phyloP scores from a whole-genome alignment of 169 alveolate species.

The Neospora caninum region DNA sequence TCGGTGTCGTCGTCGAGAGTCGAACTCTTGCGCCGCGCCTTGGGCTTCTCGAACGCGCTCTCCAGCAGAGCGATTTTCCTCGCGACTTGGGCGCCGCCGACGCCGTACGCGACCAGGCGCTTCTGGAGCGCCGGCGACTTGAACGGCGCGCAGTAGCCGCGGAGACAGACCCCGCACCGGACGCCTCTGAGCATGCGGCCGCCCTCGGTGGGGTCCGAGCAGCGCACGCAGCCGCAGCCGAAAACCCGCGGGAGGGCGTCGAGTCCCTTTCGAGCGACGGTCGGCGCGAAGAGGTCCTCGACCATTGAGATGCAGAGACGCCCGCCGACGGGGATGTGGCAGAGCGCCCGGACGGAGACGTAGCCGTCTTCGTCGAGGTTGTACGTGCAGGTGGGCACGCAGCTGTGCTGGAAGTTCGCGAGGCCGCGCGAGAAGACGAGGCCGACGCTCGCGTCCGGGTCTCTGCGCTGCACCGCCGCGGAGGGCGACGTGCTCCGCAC shows the following conservation, averaged over 20 bases:
- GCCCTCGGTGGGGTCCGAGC: conserved; percentile 80
- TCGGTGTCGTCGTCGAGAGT: not conserved
- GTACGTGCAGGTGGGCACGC: conserved; percentile 83
- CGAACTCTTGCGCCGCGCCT: not conserved
- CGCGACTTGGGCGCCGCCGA: conserved; percentile 40
- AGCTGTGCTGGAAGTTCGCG: conserved; percentile 82
- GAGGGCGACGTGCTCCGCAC: conserved; percentile 78
- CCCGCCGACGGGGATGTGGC: conserved; percentile 83
- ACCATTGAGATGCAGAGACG: conserved; percentile 78
- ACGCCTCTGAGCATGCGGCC: conserved; percentile 77
- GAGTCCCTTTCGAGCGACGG: conserved; percentile 76
- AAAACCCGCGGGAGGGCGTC: conserved; percentile 74
- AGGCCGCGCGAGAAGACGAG: conserved; percentile 74
- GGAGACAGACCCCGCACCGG: conserved; percentile 78
- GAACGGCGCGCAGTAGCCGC: conserved; percentile 77
- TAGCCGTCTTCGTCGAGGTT: conserved; percentile 81
- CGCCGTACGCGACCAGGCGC: conserved; percentile 68
- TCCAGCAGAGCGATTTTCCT: not conserved
- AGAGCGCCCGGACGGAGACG: conserved; percentile 82
- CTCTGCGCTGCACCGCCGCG: conserved; percentile 75
- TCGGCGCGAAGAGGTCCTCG: conserved; percentile 84
- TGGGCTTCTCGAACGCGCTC: not conserved
- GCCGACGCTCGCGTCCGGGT: conserved; percentile 81
- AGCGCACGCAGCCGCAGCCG: conserved; percentile 81
- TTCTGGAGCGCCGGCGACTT: conserved; percentile 59